Percentiles rank a stretch among this genome's conserved stretches.
phyloP scores from a whole-genome alignment of 2,329 filamentous ascomycete genomes.

The Pseudocercospora musae region DNA sequence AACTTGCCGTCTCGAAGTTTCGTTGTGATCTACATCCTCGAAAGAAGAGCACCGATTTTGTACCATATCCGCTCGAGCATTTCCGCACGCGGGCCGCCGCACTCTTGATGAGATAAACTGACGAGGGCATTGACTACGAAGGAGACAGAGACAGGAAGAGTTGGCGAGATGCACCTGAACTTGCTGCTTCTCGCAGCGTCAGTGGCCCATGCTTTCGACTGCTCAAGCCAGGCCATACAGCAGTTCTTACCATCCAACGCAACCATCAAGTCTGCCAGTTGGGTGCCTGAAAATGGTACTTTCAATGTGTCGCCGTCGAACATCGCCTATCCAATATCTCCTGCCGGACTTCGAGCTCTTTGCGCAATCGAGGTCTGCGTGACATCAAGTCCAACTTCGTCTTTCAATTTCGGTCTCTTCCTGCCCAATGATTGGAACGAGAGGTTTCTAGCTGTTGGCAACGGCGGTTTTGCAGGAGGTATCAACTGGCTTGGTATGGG shows the following conservation, averaged over 20 bases:
- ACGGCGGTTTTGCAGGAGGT: constrained; percentile 48
- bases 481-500: constrained; percentile 52
- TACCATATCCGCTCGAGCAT: background rate
- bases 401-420: constrained; percentile 35
- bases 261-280: constrained; percentile 37
- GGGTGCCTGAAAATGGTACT: constrained; percentile 36
- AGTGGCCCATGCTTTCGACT: constrained; percentile 27
- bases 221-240: constrained; percentile 36
- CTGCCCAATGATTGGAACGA: constrained; percentile 34
- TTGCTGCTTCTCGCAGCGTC: constrained; percentile 6
- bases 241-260: constrained; percentile 36
- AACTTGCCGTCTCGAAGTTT: background rate
- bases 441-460: constrained; percentile 41
- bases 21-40: background rate
- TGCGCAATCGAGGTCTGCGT: constrained; percentile 35
- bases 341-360: constrained; percentile 32
- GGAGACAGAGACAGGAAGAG: background rate
- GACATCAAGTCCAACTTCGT: constrained; percentile 28
- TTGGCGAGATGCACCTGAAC: background rate
- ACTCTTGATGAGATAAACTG: background rate
- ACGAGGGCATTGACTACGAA: background rate
- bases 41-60: background rate
- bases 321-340: constrained; percentile 41
- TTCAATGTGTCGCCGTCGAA: constrained; percentile 39
- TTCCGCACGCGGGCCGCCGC: background rate